These are phyloP conservation scores for Spatholobus suberectus DNA, from an alignment of 306 rosid species.

Conservation along the genomic window DNA sequence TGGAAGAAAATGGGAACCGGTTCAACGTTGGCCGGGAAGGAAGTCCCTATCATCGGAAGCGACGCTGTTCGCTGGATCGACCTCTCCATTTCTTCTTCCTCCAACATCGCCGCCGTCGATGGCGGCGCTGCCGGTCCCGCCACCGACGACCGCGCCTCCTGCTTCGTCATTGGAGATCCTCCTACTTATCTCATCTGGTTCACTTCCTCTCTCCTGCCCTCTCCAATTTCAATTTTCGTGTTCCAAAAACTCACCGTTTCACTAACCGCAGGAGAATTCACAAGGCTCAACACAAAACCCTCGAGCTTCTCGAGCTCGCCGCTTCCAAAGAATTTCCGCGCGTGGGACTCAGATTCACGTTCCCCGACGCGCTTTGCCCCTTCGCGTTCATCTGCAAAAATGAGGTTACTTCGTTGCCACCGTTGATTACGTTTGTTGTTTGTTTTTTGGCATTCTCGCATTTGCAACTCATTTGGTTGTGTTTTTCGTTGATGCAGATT, in stretches of 20 bases:
- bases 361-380: slow-evolving; percentile 74
- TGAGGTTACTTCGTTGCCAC: slow-evolving; percentile 54
- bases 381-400: slow-evolving; percentile 65
- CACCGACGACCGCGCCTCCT: slow-evolving; percentile 69
- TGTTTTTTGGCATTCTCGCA: not conserved
- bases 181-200: slow-evolving; percentile 72
- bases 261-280: slow-evolving; percentile 74
- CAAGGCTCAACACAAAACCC: slow-evolving; percentile 58
- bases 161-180: slow-evolving; percentile 67
- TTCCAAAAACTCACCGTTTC: not conserved
- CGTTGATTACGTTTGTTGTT: not conserved
- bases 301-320: slow-evolving; percentile 75
- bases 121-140: slow-evolving; percentile 47
- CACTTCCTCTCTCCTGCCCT: slow-evolving; percentile 15
- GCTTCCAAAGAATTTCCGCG: slow-evolving; percentile 69
- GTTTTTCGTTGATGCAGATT: slow-evolving; percentile 55
- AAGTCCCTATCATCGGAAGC: slow-evolving; percentile 77
- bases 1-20: slow-evolving; percentile 55
- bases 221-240: not conserved
- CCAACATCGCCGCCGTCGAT: slow-evolving; percentile 26
- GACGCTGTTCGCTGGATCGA: slow-evolving; percentile 74
- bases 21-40: slow-evolving; percentile 66
- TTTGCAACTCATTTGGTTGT: not conserved
- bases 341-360: slow-evolving; percentile 69
- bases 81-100: slow-evolving; percentile 62